Conservation (phyloP, 345 rosid genomes). For the Gossypium mustelinum region DNA sequence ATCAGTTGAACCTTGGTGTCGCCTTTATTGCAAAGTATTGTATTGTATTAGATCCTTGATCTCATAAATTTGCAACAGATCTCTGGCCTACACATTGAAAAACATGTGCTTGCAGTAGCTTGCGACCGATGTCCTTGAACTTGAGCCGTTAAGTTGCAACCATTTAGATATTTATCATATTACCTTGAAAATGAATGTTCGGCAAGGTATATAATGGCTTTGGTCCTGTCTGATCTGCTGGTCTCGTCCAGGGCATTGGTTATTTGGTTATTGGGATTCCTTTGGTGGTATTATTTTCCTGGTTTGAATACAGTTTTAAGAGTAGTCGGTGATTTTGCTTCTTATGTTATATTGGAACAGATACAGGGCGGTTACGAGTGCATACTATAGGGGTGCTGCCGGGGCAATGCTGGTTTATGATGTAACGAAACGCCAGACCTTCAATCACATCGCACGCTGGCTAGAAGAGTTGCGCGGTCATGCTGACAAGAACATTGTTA, state of each 20-base stretch:
- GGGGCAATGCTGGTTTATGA: conserved; percentile 85
- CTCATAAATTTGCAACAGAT: not conserved
- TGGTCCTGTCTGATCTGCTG: not conserved
- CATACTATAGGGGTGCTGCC: conserved; percentile 79
- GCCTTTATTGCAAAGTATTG: not conserved
- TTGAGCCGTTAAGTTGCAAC: not conserved
- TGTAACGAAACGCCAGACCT: conserved; percentile 55
- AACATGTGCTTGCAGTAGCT: not conserved
- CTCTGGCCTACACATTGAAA: not conserved
- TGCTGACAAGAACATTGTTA: conserved; percentile 25
- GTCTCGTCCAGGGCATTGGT: not conserved
- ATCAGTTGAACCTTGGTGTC: not conserved
- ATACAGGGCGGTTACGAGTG: conserved; percentile 80
- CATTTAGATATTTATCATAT: not conserved
- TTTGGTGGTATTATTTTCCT: not conserved
- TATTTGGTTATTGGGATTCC: not conserved
- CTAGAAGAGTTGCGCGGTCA: conserved; percentile 66
- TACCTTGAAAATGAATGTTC: not conserved
- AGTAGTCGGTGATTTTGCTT: not conserved
- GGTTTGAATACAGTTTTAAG: not conserved
- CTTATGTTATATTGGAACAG: conserved; percentile 26
- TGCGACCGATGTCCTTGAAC: not conserved
- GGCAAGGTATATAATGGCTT: not conserved
- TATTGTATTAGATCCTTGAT: not conserved
- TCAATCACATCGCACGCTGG: conserved; percentile 82